Evolutionary conservation across 1,139 yeast genomes (phyloP).

Genomic region (Saccharomyces hybrid): DNA sequence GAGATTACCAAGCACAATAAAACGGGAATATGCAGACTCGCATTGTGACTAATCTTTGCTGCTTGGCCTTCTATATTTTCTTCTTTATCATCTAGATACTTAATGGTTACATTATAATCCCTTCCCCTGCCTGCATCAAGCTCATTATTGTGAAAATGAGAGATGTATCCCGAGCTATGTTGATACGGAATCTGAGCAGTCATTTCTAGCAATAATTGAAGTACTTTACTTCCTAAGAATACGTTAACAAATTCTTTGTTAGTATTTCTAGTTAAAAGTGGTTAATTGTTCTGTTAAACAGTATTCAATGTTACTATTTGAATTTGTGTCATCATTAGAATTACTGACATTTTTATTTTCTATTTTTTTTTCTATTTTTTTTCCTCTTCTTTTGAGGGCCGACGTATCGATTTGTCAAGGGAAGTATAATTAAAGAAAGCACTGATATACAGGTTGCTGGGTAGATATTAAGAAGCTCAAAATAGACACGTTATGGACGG

Average conservation of each 20-base stretch:
- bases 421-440: neutral
- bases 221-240: neutral
- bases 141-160: neutral
- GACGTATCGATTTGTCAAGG: neutral
- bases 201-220: neutral
- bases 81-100: neutral
- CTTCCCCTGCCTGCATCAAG: neutral
- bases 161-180: neutral
- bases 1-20: slow-evolving; percentile 38
- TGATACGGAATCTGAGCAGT: neutral
- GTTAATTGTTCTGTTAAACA: neutral
- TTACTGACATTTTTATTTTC: neutral
- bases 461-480: neutral
- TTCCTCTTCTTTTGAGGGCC: neutral
- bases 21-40: slow-evolving; percentile 17
- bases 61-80: neutral
- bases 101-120: neutral
- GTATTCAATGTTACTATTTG: neutral
- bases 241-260: neutral
- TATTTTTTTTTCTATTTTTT: neutral
- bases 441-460: neutral
- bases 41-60: neutral
- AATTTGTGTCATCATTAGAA: neutral
- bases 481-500: neutral
- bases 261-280: neutral